Base-by-base conservation (phyloP, 2,329 filamentous ascomycete species). In the Fusarium sp. region DNA sequence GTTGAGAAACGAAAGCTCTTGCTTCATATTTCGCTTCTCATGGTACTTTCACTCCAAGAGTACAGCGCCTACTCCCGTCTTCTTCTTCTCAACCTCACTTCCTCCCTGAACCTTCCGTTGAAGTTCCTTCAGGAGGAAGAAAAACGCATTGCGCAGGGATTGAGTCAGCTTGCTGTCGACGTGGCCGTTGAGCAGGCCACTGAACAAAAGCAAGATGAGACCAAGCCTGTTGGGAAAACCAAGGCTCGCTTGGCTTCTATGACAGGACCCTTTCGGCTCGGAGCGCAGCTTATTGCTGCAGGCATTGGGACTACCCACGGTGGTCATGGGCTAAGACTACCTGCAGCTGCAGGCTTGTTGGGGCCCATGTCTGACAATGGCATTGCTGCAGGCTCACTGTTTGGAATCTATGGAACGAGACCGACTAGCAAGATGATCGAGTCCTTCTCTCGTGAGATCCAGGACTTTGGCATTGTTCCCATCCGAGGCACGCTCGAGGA, bases 341-440 rank as follows among this genome's bases (percentile, higher is more conserved):
- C 91, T 3, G 91, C 92, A 25, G 93, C 94, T 12, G 94, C 95
- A 22, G 91, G 91, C 1, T 90, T 98, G 63, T 85, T 98, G 1
- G 96, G 95, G 12, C 89, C 91, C 20, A 87, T 98, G 79, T 93
- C 95, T 3, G 92, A 95, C 40, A 97, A 93, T 71, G 90, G 92
- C 6, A 89, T 97, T 17, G 86, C 95, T 47, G 92, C 98, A 33
- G 96, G 95, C 17, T 91, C 93, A 40, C 85, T 98, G 43, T 98
- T 98, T 79, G 97, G 97, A 10, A 94, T 97, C n/a, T 98, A 97
- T 80, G 94, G 94, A 50, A 91, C 92, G 2, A 90, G 92, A 38
- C 95, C 97, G 87, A 94, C 93, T 0, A 91, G 92, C 62, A 92
- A 95, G 81, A 94, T 95, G 87, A 93, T 98, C 87, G 94, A 98